phyloP scores from a whole-genome alignment of 805 yeast genomes.

The Hanseniaspora pseudoguilliermondii region DNA sequence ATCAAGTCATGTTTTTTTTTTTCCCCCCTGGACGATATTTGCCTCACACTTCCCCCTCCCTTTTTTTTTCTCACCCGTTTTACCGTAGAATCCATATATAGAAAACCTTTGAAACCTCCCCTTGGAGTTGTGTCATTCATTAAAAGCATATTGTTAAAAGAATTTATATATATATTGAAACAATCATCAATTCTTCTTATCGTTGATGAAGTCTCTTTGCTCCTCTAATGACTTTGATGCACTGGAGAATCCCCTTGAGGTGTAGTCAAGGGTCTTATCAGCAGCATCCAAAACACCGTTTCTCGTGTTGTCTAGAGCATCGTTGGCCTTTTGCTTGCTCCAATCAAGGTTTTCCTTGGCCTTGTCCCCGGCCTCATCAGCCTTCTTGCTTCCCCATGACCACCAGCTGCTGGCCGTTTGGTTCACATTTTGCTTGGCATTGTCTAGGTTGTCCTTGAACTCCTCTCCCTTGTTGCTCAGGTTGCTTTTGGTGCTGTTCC shows the following conservation, averaged over 20 bases:
- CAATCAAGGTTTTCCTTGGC: constrained; percentile 22
- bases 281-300: not conserved
- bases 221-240: constrained; percentile 9
- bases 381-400: constrained; percentile 18
- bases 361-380: constrained; percentile 16
- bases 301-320: not conserved
- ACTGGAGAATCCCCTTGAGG: not conserved
- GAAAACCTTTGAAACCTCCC: not conserved
- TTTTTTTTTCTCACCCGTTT: too few species aligned
- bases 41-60: too few species aligned
- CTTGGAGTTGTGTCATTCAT: not conserved
- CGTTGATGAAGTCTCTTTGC: constrained; percentile 8
- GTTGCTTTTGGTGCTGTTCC: constrained; percentile 24
- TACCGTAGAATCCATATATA: not conserved
- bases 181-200: not conserved
- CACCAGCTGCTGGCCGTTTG: constrained; percentile 16
- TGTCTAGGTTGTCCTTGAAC: constrained; percentile 27
- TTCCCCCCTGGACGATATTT: not conserved
- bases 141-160: not conserved
- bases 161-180: not conserved
- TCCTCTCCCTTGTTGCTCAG: constrained; percentile 31
- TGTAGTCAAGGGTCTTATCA: not conserved
- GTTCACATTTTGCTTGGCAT: constrained; percentile 25
- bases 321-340: not conserved
- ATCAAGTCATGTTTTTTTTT: constrained; percentile 1